These are phyloP conservation scores for Taiozyma sp. DNA, from an alignment of 1,139 yeast species.

Conservation along the genomic window DNA sequence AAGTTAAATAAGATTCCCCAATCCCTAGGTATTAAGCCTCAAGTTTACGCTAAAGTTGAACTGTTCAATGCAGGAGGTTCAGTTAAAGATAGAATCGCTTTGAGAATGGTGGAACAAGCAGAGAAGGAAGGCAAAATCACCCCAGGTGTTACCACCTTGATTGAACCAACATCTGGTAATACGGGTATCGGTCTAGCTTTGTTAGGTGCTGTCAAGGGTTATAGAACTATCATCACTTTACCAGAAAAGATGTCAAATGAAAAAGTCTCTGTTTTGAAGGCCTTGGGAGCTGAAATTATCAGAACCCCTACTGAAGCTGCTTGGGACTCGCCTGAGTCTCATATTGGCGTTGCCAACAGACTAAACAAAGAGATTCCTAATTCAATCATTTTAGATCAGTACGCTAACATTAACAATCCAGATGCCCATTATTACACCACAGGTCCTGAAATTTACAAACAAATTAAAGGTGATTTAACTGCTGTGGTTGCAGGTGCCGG, in stretches of 20 bases:
- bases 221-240: conserved; percentile 81
- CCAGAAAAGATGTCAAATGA: conserved; percentile 95
- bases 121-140: conserved; percentile 74
- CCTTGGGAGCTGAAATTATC: conserved; percentile 86
- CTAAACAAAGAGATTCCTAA: conserved; percentile 83
- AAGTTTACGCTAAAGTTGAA: conserved; percentile 86
- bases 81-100: conserved; percentile 92
- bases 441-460: conserved; percentile 84
- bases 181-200: conserved; percentile 89
- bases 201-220: conserved; percentile 84
- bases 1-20: conserved; percentile 74
- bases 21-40: conserved; percentile 69
- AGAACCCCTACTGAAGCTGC: conserved; percentile 94
- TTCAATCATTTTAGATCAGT: conserved; percentile 83
- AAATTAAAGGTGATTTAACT: conserved; percentile 66
- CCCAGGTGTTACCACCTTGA: conserved; percentile 73
- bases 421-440: conserved; percentile 83
- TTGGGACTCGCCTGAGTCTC: conserved; percentile 90
- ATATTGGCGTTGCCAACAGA: conserved; percentile 82
- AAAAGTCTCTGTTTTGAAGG: conserved; percentile 83
- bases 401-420: conserved; percentile 76
- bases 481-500: conserved; percentile 90
- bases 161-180: conserved; percentile 89
- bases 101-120: conserved; percentile 81
- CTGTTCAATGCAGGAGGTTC: conserved; percentile 91